Percentiles rank a stretch among this genome's conserved stretches.
These are phyloP conservation scores for Eragrostis nindensis DNA, from an alignment of 176 grass and related monocot genomes.

Conservation along the genomic window DNA sequence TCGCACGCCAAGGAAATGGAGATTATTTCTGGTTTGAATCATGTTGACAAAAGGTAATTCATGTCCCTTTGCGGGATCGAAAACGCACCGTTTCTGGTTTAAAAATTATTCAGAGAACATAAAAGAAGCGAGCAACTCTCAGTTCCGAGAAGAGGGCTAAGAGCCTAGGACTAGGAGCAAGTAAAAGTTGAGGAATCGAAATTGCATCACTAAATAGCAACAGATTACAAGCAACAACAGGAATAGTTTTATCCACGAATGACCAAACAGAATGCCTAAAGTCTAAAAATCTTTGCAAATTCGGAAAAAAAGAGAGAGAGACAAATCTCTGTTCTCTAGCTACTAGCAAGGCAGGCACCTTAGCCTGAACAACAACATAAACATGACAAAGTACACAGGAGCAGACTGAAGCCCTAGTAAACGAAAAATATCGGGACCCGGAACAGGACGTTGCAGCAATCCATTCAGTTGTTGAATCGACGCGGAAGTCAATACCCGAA, in stretches of 20 bases:
- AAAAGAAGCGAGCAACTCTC: not conserved
- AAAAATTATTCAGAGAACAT: not conserved
- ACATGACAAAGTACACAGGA: slow-evolving; percentile 32
- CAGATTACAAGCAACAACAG: not conserved
- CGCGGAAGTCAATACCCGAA: slow-evolving; percentile 97
- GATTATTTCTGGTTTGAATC: too few species aligned
- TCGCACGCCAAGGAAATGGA: too few species aligned
- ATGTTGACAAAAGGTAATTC: too few species aligned
- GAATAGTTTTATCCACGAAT: slow-evolving; percentile 15
- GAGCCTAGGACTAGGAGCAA: not conserved
- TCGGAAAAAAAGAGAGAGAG: slow-evolving; percentile 23
- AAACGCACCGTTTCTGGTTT: not conserved
- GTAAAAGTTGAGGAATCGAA: not conserved
- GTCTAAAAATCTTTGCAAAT: slow-evolving; percentile 33
- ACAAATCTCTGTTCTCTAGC: slow-evolving; percentile 34
- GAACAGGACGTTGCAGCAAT: slow-evolving; percentile 36
- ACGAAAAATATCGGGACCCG: not conserved
- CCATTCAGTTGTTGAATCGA: slow-evolving; percentile 5
- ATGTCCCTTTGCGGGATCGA: too few species aligned
- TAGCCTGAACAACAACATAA: slow-evolving; percentile 35
- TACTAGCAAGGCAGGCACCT: slow-evolving; percentile 38
- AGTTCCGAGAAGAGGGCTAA: not conserved
- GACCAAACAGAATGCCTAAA: slow-evolving; percentile 11
- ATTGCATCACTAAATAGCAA: not conserved
- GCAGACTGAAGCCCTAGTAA: slow-evolving; percentile 25